Base-by-base conservation (phyloP, 345 rosid genomes). In the Brassica rapa region DNA sequence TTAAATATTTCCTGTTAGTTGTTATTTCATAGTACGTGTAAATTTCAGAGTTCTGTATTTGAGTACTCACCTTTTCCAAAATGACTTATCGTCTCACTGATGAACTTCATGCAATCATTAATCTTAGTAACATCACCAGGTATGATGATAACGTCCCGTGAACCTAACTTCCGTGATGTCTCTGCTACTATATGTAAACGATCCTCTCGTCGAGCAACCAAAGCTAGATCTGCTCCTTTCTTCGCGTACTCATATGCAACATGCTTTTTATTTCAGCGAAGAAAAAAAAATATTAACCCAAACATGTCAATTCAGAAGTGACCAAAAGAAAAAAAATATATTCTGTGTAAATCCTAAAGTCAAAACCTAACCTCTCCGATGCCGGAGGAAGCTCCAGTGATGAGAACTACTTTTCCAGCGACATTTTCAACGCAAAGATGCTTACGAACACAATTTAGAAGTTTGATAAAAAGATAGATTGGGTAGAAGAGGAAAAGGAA, bases 21-120 rank as follows among this genome's bases (percentile, higher is more conserved):
- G 15, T 46, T 46, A 46, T 46, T 46, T 14, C 12, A 46, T 12
- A 33, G 37, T 37, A 37, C 43, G 43, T 37, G 43, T 8, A 37
- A 37, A 37, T 37, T 37, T 8, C 43, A 37, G 10, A 37, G 49
- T 41, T 41, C 3, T 11, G 15, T 25, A 25, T 24, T 41, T 1
- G 7, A 51, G 57, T 21, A 63, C 81, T 23, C 11, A 84, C 86
- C 69, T 67, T 60, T 68, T 11, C 81, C 79, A 7, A 81, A 81
- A 74, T 84, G 81, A 8, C 9, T 59, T 21, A 75, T 10, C 0
- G 83, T 63, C 3, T 75, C 77, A 6, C 59, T 66, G 14, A 84
- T 71, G 69, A 84, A 81, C 15, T 81, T 62, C 70, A 55, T 67
- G 41, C 83, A 81, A 6, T 81, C 74, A 1, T 78, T 77, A 27